Conservation (phyloP, 2,329 filamentous ascomycete genomes). For the Exophiala mesophila region DNA sequence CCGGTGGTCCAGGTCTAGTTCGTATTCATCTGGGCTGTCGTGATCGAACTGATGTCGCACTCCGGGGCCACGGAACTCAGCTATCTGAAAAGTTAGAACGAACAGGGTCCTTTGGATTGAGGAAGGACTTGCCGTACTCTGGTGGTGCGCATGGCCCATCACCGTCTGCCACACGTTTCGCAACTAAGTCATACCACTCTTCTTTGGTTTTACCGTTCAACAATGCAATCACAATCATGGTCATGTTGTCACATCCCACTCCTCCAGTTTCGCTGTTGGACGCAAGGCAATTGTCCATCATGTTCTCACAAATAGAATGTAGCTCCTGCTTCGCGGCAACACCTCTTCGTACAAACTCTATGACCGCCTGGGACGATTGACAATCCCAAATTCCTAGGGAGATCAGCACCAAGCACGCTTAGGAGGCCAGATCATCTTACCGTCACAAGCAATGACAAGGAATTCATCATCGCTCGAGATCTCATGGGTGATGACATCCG, state of each 20-base stretch:
- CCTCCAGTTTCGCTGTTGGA: constrained; percentile 97
- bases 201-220: constrained; percentile 90
- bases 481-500: constrained; percentile 88
- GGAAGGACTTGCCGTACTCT: constrained; percentile 87
- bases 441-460: constrained; percentile 84
- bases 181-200: constrained; percentile 96
- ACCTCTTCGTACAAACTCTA: constrained; percentile 93
- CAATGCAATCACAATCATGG: constrained; percentile 86
- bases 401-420: constrained; percentile 7
- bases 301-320: constrained; percentile 95
- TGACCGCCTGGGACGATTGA: constrained; percentile 93
- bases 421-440: constrained; percentile 48
- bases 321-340: constrained; percentile 96
- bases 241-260: constrained; percentile 99
- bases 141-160: constrained; percentile 97
- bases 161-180: constrained; percentile 87
- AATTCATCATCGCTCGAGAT: constrained; percentile 93
- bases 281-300: constrained; percentile 99
- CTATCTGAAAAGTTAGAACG: constrained; percentile 49
- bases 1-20: constrained; percentile 44
- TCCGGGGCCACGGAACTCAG: constrained; percentile 78
- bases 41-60: constrained; percentile 73
- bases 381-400: constrained; percentile 96
- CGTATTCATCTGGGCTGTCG: constrained; percentile 61
- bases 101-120: constrained; percentile 36